These are phyloP conservation scores for Metschnikowia santaceciliae DNA, from an alignment of 805 yeast species.

Conservation along the genomic window DNA sequence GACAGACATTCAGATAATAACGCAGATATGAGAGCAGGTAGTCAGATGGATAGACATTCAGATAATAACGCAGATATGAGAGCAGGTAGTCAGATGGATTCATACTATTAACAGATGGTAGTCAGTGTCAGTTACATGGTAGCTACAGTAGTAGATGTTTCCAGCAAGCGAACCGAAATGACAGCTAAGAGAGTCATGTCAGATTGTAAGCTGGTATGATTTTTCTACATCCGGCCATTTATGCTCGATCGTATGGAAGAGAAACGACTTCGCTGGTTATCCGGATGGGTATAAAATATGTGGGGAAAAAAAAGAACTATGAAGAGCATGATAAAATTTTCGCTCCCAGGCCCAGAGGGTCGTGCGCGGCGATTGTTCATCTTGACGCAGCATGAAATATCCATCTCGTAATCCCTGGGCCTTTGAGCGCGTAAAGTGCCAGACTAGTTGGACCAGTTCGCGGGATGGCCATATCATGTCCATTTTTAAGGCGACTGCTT, in stretches of 20 bases:
- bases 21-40: too few species aligned
- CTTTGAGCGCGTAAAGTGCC: neutral
- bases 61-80: too few species aligned
- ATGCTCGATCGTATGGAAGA: constrained; percentile 41
- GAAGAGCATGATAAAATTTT: constrained; percentile 3
- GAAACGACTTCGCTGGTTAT: constrained; percentile 44
- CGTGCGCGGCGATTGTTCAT: constrained; percentile 6
- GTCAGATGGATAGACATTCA: too few species aligned
- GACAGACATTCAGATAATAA: too few species aligned
- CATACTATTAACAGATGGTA: too few species aligned
- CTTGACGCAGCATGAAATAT: neutral
- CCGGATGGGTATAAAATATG: constrained; percentile 31
- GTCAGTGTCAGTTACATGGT: neutral
- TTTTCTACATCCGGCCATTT: constrained; percentile 48
- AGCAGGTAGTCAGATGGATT: too few species aligned
- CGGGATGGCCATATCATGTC: neutral
- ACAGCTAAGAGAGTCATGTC: constrained; percentile 16
- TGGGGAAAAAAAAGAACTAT: constrained; percentile 9
- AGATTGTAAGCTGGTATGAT: constrained; percentile 34
- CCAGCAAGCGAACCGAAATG: constrained; percentile 45
- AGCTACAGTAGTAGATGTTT: constrained; percentile 20
- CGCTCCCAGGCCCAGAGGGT: neutral
- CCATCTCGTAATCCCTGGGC: neutral
- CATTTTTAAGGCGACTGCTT: neutral
- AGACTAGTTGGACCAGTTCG: neutral